Conservation (phyloP, 495 filamentous ascomycete genomes). For the Neurospora sp. region DNA sequence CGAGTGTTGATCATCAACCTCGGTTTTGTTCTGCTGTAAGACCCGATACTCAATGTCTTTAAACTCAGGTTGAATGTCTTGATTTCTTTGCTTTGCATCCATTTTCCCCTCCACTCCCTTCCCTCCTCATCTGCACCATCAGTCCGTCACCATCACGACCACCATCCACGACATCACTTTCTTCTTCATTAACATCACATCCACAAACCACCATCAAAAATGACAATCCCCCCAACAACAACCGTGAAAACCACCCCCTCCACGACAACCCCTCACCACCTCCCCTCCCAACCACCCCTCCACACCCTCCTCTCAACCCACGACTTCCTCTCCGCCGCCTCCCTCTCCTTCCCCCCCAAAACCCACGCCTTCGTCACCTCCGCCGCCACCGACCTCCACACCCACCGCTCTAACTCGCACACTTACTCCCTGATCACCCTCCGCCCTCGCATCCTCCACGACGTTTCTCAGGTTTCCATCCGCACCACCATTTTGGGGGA, state of each 20-base stretch:
- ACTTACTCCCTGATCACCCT: conserved; percentile 58
- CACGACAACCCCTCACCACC: not conserved
- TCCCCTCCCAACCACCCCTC: conserved; percentile 41
- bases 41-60: not conserved
- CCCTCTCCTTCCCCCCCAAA: conserved; percentile 52
- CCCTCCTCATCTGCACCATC: not conserved
- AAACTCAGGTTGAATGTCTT: not conserved
- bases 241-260: too few species aligned
- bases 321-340: conserved; percentile 62
- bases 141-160: conserved; percentile 2
- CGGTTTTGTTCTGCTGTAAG: not conserved
- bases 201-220: not conserved
- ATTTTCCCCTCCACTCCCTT: conserved; percentile 33
- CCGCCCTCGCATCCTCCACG: conserved; percentile 60
- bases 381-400: conserved; percentile 67
- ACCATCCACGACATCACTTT: conserved; percentile 4
- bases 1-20: not conserved
- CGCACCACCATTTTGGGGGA: conserved; percentile 52
- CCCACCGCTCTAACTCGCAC: conserved; percentile 34
- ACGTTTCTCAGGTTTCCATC: conserved; percentile 49
- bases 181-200: too few species aligned
- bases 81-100: not conserved
- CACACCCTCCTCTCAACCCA: conserved; percentile 58
- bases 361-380: conserved; percentile 78
- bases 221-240: not conserved